Conservation (phyloP, 371 early-diverging fungal genomes). For the Mortierella sp. region DNA sequence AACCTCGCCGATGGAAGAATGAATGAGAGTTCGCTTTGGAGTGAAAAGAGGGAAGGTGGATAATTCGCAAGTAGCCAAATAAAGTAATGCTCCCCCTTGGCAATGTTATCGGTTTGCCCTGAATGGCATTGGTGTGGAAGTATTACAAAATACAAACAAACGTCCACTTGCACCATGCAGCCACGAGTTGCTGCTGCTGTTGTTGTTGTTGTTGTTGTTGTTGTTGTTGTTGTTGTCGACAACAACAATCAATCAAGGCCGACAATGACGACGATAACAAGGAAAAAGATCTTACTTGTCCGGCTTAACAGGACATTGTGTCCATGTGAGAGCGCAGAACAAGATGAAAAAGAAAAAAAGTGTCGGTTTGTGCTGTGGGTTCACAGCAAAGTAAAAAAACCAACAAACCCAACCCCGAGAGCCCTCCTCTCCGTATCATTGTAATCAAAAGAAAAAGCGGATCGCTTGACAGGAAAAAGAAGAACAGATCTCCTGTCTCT, state of each 20-base stretch:
- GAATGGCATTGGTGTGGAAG: conserved; percentile 15
- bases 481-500: conserved; percentile 1
- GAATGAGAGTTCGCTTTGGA: neutral
- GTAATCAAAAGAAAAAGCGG: conserved; percentile 7
- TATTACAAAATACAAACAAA: neutral
- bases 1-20: conserved; percentile 32
- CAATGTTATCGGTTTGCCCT: conserved; percentile 39
- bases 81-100: conserved; percentile 17
- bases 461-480: conserved; percentile 6
- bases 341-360: neutral
- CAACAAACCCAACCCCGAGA: neutral
- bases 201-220: neutral
- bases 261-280: neutral
- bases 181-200: neutral
- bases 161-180: neutral
- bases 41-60: neutral
- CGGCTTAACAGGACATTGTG: neutral
- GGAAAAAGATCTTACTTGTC: neutral
- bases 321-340: conserved; percentile 27
- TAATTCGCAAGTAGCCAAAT: conserved; percentile 12
- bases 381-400: conserved; percentile 25
- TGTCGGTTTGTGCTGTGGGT: conserved; percentile 25
- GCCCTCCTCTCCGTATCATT: conserved; percentile 12
- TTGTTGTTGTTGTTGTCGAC: too few relatives aligned
- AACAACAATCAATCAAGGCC: neutral